These are phyloP conservation scores for Argentina anserina DNA, from an alignment of 306 rosid species.

Conservation along the genomic window DNA sequence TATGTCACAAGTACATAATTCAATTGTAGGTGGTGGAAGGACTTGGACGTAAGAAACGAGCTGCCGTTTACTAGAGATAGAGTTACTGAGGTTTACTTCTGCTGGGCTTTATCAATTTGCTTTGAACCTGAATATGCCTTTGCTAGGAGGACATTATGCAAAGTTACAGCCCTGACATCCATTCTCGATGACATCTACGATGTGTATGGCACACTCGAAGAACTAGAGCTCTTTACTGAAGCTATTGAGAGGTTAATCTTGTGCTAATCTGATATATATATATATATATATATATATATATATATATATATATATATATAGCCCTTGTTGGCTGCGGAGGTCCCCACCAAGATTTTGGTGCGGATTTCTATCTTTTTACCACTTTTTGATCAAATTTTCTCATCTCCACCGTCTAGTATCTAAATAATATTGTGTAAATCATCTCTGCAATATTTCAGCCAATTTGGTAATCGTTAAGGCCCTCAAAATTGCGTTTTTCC, in stretches of 20 bases:
- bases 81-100: neutral
- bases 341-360: too few relatives aligned
- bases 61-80: neutral
- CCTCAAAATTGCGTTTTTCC: too few relatives aligned
- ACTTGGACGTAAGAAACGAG: neutral
- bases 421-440: too few relatives aligned
- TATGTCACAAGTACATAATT: neutral
- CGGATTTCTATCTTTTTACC: too few relatives aligned
- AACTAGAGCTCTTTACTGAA: neutral
- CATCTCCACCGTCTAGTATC: too few relatives aligned
- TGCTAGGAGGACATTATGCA: conserved; percentile 7
- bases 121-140: conserved; percentile 7
- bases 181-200: conserved; percentile 11
- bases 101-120: neutral
- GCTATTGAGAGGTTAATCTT: neutral
- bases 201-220: neutral
- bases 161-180: neutral
- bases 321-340: too few relatives aligned
- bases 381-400: too few relatives aligned
- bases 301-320: too few relatives aligned
- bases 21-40: neutral
- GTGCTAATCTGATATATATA: too few relatives aligned
- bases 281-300: too few relatives aligned
- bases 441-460: too few relatives aligned
- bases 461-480: too few relatives aligned